phyloP scores from a whole-genome alignment of 306 rosid genomes.

The Oxytropis ochrocephala region DNA sequence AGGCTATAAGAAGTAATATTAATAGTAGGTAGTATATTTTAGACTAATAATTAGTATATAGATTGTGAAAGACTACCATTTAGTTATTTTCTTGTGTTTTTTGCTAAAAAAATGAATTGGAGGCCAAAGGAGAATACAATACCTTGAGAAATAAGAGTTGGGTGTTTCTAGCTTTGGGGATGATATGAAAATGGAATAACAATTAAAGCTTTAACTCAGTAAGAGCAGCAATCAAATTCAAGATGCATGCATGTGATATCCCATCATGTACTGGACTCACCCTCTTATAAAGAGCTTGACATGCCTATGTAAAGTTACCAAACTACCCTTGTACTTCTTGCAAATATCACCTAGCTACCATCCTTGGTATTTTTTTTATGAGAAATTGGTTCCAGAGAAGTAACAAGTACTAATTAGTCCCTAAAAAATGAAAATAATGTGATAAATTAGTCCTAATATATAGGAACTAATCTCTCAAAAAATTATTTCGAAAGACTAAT shows the following conservation, averaged over 20 bases:
- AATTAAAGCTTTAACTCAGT: neutral
- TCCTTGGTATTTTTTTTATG: neutral
- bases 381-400: too few species aligned
- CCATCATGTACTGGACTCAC: slow-evolving; percentile 17
- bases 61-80: neutral
- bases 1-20: neutral
- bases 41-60: neutral
- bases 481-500: too few species aligned
- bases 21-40: neutral
- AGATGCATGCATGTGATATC: slow-evolving; percentile 14
- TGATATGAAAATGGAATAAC: slow-evolving; percentile 11
- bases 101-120: neutral
- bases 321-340: slow-evolving; percentile 30
- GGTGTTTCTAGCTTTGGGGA: neutral
- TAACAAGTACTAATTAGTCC: too few species aligned
- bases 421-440: too few species aligned
- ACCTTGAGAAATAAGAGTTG: slow-evolving; percentile 14
- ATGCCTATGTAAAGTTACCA: slow-evolving; percentile 19
- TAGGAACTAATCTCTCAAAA: too few species aligned
- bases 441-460: too few species aligned
- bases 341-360: neutral
- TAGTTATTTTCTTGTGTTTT: neutral
- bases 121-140: neutral
- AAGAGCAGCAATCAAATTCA: slow-evolving; percentile 13
- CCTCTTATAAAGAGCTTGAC: slow-evolving; percentile 39